These are phyloP conservation scores for Astragalus membranaceus DNA, from an alignment of 306 rosid genomes.

Conservation along the genomic window DNA sequence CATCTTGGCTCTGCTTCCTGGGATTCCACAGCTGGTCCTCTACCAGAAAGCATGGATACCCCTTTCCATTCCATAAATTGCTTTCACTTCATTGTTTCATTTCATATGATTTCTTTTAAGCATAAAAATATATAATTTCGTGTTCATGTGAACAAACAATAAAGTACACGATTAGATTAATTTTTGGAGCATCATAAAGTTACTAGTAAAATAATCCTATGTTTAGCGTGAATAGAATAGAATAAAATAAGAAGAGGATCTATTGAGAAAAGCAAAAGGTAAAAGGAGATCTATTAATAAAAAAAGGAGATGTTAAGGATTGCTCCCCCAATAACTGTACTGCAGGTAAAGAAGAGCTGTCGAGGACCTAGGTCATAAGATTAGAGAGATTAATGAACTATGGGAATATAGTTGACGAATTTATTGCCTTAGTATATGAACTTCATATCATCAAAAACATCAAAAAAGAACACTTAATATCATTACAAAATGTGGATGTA, in stretches of 20 bases:
- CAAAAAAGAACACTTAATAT: too few species aligned
- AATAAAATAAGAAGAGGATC: neutral
- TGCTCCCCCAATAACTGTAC: neutral
- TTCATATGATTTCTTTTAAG: neutral
- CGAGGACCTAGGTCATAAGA: neutral
- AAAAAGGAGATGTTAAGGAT: neutral
- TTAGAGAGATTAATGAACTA: too few species aligned
- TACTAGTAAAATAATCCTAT: neutral
- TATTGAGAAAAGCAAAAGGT: neutral
- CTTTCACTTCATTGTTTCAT: neutral
- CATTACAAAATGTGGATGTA: neutral
- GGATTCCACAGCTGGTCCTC: constrained; percentile 3
- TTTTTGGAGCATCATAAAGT: neutral
- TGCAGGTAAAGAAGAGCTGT: too few species aligned
- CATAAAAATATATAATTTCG: neutral
- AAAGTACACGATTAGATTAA: neutral
- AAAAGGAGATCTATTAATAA: neutral
- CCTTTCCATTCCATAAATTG: neutral
- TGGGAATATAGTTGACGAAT: neutral
- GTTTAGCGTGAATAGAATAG: neutral
- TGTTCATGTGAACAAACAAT: neutral
- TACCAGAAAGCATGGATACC: neutral
- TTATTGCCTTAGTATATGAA: neutral
- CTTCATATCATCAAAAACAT: neutral
- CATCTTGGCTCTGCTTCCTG: constrained; percentile 6